phyloP scores from a whole-genome alignment of 2,329 filamentous ascomycete species.

The Aureobasidium uvarum region DNA sequence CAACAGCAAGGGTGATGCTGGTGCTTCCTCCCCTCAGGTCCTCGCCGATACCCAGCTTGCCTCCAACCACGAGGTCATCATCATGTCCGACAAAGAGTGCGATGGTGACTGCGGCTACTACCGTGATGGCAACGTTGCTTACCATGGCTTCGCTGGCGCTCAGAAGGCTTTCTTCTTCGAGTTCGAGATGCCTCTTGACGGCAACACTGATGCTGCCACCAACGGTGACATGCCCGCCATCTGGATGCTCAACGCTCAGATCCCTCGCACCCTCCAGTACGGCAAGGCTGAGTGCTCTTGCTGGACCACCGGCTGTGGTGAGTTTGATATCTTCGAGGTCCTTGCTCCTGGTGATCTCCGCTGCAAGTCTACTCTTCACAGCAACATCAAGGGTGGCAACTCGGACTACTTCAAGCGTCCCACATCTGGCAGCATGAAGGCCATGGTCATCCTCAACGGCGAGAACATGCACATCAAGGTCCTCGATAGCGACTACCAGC shows the following conservation, averaged over 20 bases:
- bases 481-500: constrained; percentile 42
- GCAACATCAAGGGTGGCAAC: constrained; percentile 61
- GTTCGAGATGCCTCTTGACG: constrained; percentile 67
- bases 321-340: constrained; percentile 73
- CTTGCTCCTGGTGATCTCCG: constrained; percentile 63
- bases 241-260: constrained; percentile 73
- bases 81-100: constrained; percentile 55
- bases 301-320: constrained; percentile 68
- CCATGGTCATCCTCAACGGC: constrained; percentile 61
- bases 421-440: constrained; percentile 57
- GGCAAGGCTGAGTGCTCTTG: constrained; percentile 63
- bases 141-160: constrained; percentile 68
- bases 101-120: constrained; percentile 43
- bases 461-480: constrained; percentile 58
- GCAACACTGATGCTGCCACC: constrained; percentile 45
- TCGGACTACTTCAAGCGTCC: constrained; percentile 72
- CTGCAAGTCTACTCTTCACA: constrained; percentile 69
- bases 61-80: constrained; percentile 52
- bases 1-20: constrained; percentile 48
- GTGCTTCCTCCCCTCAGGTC: constrained; percentile 49
- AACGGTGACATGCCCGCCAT: constrained; percentile 62
- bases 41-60: constrained; percentile 52
- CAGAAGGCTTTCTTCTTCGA: constrained; percentile 72
- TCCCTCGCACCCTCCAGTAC: constrained; percentile 70
- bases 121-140: constrained; percentile 39